Base-by-base conservation (phyloP, 805 yeast genomes). In the Saccharomycopsis guyanensis region DNA sequence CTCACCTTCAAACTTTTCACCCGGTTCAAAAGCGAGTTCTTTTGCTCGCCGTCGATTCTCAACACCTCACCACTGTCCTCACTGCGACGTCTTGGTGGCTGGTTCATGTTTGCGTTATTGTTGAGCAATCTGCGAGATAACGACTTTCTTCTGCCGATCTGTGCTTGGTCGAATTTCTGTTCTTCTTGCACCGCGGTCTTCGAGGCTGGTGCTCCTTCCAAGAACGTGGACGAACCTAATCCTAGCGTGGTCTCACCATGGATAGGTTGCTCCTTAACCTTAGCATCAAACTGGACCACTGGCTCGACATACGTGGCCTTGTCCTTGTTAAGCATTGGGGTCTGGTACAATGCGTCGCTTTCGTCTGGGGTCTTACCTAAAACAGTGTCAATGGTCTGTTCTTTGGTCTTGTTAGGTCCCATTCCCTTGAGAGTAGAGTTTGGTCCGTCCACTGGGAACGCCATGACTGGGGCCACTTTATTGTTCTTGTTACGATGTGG, bases 361-460 rank as follows among this genome's bases (percentile, higher is more conserved):
- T 35, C 45, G 45, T 69, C 71, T 46, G 70, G 68, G 40, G 66
- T 58, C 23, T 73, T 77, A 16, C 97, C 97, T 61, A 87, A 83
- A 3, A 89, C 87, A 58, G 78, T 73, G 61, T 86, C 80, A 57
- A 82, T 71, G 41, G 82, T 80, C 34, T 81, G 73, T 37, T 73
- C 75, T 57, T 78, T 82, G 13, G 78, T 67, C 43, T 69, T 64
- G 49, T 54, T 60, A 24, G 77, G 75, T 23, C 76, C 78, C 50
- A 75, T 68, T 20, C 94, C 95, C 55, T 76, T 76, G 51, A 91
- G 80, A 4, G 91, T 75, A 58, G 77, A 83, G 65, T 93, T 93
- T 53, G 97, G 96, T 12, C 97, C 97, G 65, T 91, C 95, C 4
- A 75, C 85, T 0, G 97, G 96, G 72, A 91, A 93, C 0, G 98